These are phyloP conservation scores for Cucurbita argyrosperma DNA, from an alignment of 306 rosid genomes.

Conservation along the genomic window DNA sequence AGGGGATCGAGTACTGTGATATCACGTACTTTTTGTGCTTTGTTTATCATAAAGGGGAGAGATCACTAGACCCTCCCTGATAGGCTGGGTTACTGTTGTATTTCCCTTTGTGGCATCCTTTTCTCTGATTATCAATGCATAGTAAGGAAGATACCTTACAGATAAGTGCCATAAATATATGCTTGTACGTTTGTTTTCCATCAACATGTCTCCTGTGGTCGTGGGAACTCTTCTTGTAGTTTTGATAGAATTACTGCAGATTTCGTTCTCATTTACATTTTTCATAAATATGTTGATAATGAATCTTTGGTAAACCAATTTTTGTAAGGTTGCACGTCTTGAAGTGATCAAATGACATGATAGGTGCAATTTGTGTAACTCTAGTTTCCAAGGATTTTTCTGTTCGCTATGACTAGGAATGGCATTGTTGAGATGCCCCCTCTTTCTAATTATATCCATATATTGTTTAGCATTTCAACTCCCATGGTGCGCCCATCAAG, in stretches of 20 bases:
- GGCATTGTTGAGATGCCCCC: background rate
- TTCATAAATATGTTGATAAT: background rate
- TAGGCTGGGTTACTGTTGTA: no score
- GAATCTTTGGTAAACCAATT: background rate
- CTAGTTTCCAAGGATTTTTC: background rate
- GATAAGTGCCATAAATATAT: background rate
- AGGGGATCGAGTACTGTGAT: no score
- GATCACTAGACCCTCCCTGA: no score
- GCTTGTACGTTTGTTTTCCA: background rate
- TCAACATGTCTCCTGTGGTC: background rate
- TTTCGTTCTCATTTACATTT: background rate
- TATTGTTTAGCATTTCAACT: slow-evolving; percentile 51
- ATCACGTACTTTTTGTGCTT: no score
- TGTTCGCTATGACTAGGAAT: background rate
- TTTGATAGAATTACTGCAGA: background rate
- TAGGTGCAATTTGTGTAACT: background rate
- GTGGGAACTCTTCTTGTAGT: background rate
- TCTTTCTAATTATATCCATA: background rate
- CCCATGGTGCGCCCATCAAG: slow-evolving; percentile 57
- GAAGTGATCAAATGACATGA: background rate
- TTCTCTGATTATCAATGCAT: no score
- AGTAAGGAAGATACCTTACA: no score
- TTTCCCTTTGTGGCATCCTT: no score
- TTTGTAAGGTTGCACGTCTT: background rate
- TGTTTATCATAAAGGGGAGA: no score